These are phyloP conservation scores for Saposhnikovia divaricata DNA, from an alignment of 129 eudicot species.

Conservation along the genomic window DNA sequence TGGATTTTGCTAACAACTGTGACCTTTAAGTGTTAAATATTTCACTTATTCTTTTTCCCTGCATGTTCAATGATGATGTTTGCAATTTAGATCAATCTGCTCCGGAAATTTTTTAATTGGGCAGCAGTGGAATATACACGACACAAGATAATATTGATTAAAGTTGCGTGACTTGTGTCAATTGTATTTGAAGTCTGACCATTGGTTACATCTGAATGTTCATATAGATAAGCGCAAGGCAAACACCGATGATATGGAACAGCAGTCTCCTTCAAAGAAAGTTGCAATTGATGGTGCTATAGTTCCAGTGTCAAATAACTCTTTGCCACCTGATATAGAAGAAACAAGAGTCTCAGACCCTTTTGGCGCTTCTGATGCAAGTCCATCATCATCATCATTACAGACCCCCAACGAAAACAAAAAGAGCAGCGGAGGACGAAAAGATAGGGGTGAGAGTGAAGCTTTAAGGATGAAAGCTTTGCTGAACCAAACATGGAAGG, in stretches of 20 bases:
- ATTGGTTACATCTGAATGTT: constrained; percentile 9
- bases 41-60: neutral
- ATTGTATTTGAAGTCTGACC: constrained; percentile 3
- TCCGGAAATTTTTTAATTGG: neutral
- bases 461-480: constrained; percentile 31
- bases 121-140: neutral
- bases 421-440: constrained; percentile 11
- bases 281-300: constrained; percentile 37
- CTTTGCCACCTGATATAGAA: constrained; percentile 19
- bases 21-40: too few relatives aligned
- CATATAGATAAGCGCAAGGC: constrained; percentile 46
- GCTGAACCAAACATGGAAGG: constrained; percentile 67
- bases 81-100: neutral
- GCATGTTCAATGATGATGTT: neutral
- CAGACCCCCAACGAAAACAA: constrained; percentile 13
- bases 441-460: constrained; percentile 5
- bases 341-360: constrained; percentile 16
- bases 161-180: neutral
- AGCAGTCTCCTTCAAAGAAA: constrained; percentile 38
- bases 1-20: neutral
- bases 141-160: neutral
- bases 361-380: constrained; percentile 24
- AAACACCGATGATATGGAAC: constrained; percentile 32
- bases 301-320: constrained; percentile 21
- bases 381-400: constrained; percentile 19